Evolutionary conservation across 208 protist genomes (phyloP).

Genomic region (Leishmania tropica): DNA sequence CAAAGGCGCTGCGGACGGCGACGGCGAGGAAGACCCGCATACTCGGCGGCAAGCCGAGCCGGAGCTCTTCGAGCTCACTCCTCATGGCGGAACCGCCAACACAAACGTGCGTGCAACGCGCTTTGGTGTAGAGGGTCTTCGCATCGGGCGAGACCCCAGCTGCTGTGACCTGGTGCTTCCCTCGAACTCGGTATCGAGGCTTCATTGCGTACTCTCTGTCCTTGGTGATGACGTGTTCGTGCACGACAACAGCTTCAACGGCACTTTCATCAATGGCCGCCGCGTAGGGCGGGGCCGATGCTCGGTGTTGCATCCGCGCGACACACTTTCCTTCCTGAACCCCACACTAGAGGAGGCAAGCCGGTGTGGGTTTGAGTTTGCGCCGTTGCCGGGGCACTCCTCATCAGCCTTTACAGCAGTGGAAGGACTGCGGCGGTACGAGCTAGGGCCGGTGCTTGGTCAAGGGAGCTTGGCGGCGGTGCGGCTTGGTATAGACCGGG

Average conservation of each 20-base stretch:
- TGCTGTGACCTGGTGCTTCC: conserved; percentile 43
- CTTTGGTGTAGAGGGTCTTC: conserved; percentile 49
- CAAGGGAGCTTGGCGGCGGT: conserved; percentile 71
- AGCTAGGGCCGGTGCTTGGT: conserved; percentile 53
- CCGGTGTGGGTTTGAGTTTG: conserved; percentile 40
- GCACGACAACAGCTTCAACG: conserved; percentile 72
- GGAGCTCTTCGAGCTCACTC: conserved; percentile 19
- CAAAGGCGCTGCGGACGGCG: neutral
- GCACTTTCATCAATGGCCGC: conserved; percentile 75
- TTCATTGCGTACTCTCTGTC: conserved; percentile 61
- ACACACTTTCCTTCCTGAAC: conserved; percentile 63
- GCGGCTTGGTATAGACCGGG: conserved; percentile 40
- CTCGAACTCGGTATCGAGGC: conserved; percentile 34
- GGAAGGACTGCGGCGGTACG: conserved; percentile 37
- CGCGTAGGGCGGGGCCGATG: conserved; percentile 42
- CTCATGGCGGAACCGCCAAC: neutral
- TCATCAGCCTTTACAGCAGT: conserved; percentile 1
- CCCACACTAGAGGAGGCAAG: conserved; percentile 41
- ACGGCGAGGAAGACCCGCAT: neutral
- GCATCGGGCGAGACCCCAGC: conserved; percentile 49
- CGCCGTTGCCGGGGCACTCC: conserved; percentile 8
- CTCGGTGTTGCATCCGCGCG: conserved; percentile 39
- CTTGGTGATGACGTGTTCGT: conserved; percentile 62
- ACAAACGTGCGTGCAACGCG: neutral
- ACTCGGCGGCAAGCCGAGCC: neutral